Percentiles rank a stretch among this genome's conserved stretches.
Conservation (phyloP, 176 grass and related monocot genomes). For the Carex cristatella region DNA sequence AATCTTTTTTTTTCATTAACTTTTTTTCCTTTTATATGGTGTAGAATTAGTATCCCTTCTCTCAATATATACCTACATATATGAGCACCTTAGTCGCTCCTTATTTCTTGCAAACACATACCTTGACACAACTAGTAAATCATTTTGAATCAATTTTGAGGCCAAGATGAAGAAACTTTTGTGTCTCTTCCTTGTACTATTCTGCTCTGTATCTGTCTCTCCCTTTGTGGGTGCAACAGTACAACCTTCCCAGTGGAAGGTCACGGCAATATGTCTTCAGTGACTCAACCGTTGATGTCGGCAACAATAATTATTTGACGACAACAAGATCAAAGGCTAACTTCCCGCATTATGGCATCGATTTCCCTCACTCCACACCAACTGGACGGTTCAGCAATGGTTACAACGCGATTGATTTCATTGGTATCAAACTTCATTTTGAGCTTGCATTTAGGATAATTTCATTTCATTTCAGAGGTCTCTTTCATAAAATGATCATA, state of each 20-base stretch:
- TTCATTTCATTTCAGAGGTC: not conserved
- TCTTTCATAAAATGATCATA: not conserved
- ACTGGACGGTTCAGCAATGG: constrained; percentile 84
- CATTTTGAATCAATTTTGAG: not conserved
- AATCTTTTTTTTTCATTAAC: not conserved
- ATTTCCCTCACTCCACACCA: constrained; percentile 45
- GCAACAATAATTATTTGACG: constrained; percentile 50
- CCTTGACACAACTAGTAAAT: not conserved
- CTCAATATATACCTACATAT: not conserved
- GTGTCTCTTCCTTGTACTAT: not conserved
- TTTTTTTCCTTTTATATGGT: not conserved
- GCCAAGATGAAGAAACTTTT: constrained; percentile 15
- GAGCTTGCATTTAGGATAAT: not conserved
- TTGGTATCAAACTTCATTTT: constrained; percentile 23
- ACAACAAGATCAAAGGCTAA: constrained; percentile 34
- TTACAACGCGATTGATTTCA: constrained; percentile 45
- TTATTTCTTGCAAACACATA: not conserved
- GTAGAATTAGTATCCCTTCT: not conserved
- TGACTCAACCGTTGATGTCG: constrained; percentile 63
- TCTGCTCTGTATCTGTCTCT: not conserved
- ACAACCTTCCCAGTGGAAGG: constrained; percentile 1
- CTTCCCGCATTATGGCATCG: constrained; percentile 68
- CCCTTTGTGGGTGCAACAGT: not conserved
- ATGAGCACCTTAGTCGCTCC: not conserved
- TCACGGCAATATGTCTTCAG: constrained; percentile 69